These are phyloP conservation scores for Spathaspora arborariae DNA, from an alignment of 805 yeast species.

Conservation along the genomic window DNA sequence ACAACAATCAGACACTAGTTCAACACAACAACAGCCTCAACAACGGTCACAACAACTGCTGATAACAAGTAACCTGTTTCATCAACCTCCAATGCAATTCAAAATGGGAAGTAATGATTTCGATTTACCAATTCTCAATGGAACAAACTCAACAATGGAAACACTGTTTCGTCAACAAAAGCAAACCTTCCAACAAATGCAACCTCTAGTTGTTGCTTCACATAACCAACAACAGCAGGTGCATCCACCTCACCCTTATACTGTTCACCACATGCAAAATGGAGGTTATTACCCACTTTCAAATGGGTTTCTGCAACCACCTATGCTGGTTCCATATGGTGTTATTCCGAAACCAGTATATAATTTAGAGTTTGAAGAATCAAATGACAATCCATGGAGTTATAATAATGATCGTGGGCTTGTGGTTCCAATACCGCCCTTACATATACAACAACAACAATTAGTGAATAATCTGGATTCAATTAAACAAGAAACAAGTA, in stretches of 20 bases:
- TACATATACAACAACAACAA: constrained; percentile 43
- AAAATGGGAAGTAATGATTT: not conserved
- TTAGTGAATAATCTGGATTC: constrained; percentile 14
- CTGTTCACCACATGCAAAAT: not conserved
- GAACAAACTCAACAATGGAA: not conserved
- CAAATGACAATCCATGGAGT: not conserved
- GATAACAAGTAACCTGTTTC: not conserved
- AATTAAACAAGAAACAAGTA: not conserved
- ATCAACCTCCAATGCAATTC: not conserved
- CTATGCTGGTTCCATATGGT: not conserved
- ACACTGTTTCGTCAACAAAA: not conserved
- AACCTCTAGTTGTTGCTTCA: not conserved
- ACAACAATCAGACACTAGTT: not conserved
- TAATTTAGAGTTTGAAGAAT: not conserved
- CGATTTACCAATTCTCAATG: not conserved
- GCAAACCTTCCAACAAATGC: constrained; percentile 1
- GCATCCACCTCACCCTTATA: not conserved
- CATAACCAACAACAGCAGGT: not conserved
- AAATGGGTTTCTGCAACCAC: not conserved
- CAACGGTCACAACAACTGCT: constrained; percentile 3
- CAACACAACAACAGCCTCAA: not conserved
- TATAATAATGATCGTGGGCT: constrained; percentile 13
- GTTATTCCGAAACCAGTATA: not conserved
- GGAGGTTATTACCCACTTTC: not conserved
- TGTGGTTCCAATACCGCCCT: constrained; percentile 38